phyloP scores from a whole-genome alignment of 257 asterid species.

The Nicotiana otophora region DNA sequence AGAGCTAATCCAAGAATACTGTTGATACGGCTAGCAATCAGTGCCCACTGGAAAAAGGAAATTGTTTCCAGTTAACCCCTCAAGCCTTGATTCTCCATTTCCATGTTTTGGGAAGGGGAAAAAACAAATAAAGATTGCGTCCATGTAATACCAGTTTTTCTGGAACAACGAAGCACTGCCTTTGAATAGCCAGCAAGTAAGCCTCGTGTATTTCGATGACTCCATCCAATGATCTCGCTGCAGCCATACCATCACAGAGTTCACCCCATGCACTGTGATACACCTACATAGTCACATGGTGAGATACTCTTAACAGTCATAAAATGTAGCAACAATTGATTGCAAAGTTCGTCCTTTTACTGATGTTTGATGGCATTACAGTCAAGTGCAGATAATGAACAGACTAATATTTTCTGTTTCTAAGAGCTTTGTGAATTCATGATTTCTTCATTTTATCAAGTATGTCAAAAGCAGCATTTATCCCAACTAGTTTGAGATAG shows the following conservation, averaged over 20 bases:
- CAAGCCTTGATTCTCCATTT: constrained; percentile 3
- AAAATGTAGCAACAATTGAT: not conserved
- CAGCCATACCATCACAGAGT: constrained; percentile 81
- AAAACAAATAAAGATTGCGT: not conserved
- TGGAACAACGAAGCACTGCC: constrained; percentile 92
- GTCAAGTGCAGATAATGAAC: not conserved
- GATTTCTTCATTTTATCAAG: not conserved
- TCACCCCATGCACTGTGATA: constrained; percentile 99
- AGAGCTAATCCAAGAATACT: constrained; percentile 82
- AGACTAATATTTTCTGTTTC: not conserved
- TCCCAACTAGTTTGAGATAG: not conserved
- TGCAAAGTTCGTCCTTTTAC: not conserved
- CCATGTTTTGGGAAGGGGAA: not conserved
- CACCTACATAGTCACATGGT: constrained; percentile 45
- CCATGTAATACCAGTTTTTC: constrained; percentile 71
- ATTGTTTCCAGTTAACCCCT: not conserved
- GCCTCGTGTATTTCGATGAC: constrained; percentile 92
- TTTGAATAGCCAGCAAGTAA: constrained; percentile 75
- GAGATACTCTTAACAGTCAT: not conserved
- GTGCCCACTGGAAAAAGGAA: constrained; percentile 56
- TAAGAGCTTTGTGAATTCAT: not conserved
- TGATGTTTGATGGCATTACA: not conserved
- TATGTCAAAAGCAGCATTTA: not conserved
- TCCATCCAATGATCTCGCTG: constrained; percentile 88
- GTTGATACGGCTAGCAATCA: constrained; percentile 94